These are phyloP conservation scores for Blastobotrys americana DNA, from an alignment of 805 yeast species.

Conservation along the genomic window DNA sequence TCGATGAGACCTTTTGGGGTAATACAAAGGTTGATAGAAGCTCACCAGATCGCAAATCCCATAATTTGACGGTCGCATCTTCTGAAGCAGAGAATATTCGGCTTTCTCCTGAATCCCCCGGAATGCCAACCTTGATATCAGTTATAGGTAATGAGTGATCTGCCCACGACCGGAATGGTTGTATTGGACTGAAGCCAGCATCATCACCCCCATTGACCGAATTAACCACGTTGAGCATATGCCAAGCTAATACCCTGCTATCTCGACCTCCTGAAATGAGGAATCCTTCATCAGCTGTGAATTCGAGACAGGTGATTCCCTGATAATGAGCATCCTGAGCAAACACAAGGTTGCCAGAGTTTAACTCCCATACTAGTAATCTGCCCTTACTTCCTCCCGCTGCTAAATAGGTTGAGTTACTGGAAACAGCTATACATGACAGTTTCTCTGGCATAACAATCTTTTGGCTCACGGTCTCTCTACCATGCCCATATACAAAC, in stretches of 20 bases:
- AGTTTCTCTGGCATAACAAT: conserved; percentile 80
- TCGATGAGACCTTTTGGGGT: conserved; percentile 46
- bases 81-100: conserved; percentile 61
- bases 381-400: conserved; percentile 75
- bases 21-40: conserved; percentile 68
- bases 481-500: conserved; percentile 63
- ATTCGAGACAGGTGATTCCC: conserved; percentile 50
- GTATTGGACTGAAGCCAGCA: conserved; percentile 10
- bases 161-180: conserved; percentile 25
- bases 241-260: conserved; percentile 73
- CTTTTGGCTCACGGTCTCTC: conserved; percentile 63
- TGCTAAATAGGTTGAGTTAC: conserved; percentile 41
- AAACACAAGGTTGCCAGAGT: conserved; percentile 63
- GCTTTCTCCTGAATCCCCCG: conserved; percentile 51
- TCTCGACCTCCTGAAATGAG: conserved; percentile 75
- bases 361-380: conserved; percentile 76
- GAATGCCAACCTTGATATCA: conserved; percentile 34
- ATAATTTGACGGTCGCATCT: conserved; percentile 71
- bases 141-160: conserved; percentile 43
- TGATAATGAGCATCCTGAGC: conserved; percentile 85
- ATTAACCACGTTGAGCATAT: conserved; percentile 49
- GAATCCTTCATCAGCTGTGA: conserved; percentile 56
- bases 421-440: conserved; percentile 45
- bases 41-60: conserved; percentile 42
- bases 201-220: conserved; percentile 31